Conservation (phyloP, 345 rosid genomes). For the Erucastrum elatum region DNA sequence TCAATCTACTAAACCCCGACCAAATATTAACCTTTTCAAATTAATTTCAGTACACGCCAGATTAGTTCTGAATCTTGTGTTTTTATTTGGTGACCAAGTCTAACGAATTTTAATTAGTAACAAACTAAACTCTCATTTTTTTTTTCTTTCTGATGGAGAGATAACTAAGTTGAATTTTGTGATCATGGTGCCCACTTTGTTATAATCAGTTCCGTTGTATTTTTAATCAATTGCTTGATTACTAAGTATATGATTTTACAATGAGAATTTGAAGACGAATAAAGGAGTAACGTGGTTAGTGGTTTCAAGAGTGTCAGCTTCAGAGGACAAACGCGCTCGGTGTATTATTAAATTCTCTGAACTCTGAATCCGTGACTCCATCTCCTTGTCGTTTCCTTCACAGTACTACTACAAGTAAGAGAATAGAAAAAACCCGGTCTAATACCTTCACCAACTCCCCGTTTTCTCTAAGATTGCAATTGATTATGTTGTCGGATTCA, state of each 20-base stretch:
- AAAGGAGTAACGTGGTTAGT: slow-evolving; percentile 25
- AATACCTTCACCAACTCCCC: slow-evolving; percentile 16
- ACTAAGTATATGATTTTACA: not conserved
- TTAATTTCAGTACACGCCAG: not conserved
- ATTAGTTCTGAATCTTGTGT: not conserved
- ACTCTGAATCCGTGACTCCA: slow-evolving; percentile 30
- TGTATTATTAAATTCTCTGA: not conserved
- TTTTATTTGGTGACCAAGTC: slow-evolving; percentile 17
- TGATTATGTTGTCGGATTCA: not conserved
- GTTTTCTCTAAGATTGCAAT: not conserved
- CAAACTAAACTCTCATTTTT: not conserved
- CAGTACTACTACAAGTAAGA: not conserved
- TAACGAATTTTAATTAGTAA: not conserved
- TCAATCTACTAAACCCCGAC: slow-evolving; percentile 22
- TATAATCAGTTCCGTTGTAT: not conserved
- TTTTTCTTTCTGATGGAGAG: not conserved
- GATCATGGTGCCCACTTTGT: slow-evolving; percentile 28
- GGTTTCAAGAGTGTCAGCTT: not conserved
- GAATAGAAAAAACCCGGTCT: slow-evolving; percentile 20
- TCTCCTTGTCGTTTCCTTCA: slow-evolving; percentile 26
- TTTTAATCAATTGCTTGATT: slow-evolving; percentile 17
- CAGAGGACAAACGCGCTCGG: slow-evolving; percentile 3
- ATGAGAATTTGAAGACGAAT: not conserved
- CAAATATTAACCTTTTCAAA: not conserved
- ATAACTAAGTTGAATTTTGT: not conserved